Base-by-base conservation (phyloP, 352 stramenopile genomes). In the Pythium aristosporum region DNA sequence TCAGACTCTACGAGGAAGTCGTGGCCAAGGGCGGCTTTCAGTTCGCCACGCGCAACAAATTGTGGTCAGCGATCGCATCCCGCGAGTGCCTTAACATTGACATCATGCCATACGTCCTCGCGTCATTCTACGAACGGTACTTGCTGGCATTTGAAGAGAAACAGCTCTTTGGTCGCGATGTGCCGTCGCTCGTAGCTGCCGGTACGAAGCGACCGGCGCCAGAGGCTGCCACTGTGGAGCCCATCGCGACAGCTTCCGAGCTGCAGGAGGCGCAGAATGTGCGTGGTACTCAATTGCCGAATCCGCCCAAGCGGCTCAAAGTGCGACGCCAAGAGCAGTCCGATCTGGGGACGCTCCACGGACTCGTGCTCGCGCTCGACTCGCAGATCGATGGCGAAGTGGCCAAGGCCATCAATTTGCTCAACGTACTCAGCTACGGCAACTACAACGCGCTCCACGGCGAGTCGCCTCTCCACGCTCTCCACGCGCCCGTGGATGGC, bases 1-100 rank as follows among this genome's bases (percentile, higher is more conserved):
- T 94, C 21, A 75, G 83, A 43, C 69, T 94, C 55, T 94, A 94
- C 69, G 85, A 94, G 59, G 85, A 92, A 57, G 82, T 94, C 37
- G 85, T 87, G 49, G 70, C 72, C 57, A 77, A 76, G 30, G 82
- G 85, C 53, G 85, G 85, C 52, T 90, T 77, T 59, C 51, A 65
- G 18, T 23, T 74, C 43, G 78, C 88, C 20, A 85, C 76, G 3
- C 72, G 86, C 53, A 68, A 74, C 36, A 75, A 74, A 42, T 73
- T 82, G 28, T 94, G 85, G 85, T 3, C 67, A 5, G 72, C 83
- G 41, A 77, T 85, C 57, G 59, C 85, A 8, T 74, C 74, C 1
- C 63, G 69, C 11, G 73, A 75, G 15, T 81, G 71, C 23, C 71
- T 92, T 11, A 77, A 80, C 25, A 68, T 92, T 5, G 80, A 90